Base-by-base conservation (phyloP, 1,139 yeast genomes). In the Hyphopichia fennica region DNA sequence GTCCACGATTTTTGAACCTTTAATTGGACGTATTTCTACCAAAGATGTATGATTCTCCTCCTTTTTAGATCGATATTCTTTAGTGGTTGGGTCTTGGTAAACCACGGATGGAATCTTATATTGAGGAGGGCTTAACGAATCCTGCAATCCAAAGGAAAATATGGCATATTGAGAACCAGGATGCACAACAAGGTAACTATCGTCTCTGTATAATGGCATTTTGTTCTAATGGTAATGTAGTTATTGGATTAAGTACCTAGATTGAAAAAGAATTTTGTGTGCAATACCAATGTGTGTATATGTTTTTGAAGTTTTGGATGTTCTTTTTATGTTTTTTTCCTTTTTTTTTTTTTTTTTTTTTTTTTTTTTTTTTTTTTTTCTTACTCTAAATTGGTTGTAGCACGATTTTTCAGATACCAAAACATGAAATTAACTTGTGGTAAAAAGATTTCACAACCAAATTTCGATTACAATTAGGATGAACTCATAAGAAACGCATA, bases 101-200 rank as follows among this genome's bases (percentile, higher is more conserved):
- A 91, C 95, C 27, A 73, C 72, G 0, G 96, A 81, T 11, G 96
- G 95, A 32, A 90, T 71, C 46, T 81, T 81, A 50, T 78, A 79
- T 37, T 81, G 79, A 1, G 97, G 96, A 2, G 95, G 90, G 3
- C 87, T 68, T 49, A 88, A 74, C 1, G 88, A 75, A 49, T 91
- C 97, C 41, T 81, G 84, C 35, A 91, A 69, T 2, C 97, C 97
- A 58, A 87, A 84, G 52, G 86, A 85, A 35, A 87, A 87, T 42
- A 84, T 68, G 1, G 97, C 88, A 42, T 76, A 67, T 43, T 69
- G 72, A 2, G 95, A 84, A n/a, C 96, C 96, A 1, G 96, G 89
- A 45, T 88, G 83, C 35, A 91, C 79, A 40, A 90, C 79, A 65
- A 75, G 65, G 51, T 78, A 74, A 59, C 75, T 75, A 48, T 79